Evolutionary conservation across 768 basidiomycete genomes (phyloP).

Genomic region (Boletus rubescentipes): DNA sequence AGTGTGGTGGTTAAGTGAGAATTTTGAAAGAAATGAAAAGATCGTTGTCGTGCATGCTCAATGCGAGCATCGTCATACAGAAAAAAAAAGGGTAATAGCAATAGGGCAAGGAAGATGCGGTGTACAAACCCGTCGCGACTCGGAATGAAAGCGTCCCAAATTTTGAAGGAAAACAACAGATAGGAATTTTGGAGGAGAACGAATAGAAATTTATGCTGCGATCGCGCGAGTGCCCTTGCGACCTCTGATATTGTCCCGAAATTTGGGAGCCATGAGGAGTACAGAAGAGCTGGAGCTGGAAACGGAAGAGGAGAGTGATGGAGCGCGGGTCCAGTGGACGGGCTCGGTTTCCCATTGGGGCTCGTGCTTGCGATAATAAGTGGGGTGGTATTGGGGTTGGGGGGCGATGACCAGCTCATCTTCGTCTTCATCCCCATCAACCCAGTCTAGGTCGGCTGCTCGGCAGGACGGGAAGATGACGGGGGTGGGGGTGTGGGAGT

Average conservation of each 20-base stretch:
- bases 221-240: constrained; percentile 13
- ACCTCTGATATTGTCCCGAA: constrained; percentile 13
- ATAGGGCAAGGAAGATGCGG: constrained; percentile 8
- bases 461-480: constrained; percentile 35
- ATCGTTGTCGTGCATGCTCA: constrained; percentile 25
- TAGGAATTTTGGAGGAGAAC: background rate
- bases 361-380: constrained; percentile 16
- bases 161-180: constrained; percentile 10
- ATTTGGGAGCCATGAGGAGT: constrained; percentile 32
- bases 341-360: constrained; percentile 3
- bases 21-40: constrained; percentile 10
- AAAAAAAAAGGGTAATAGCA: background rate
- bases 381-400: constrained; percentile 17
- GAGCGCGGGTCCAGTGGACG: constrained; percentile 18
- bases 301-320: constrained; percentile 19
- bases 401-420: constrained; percentile 23
- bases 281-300: constrained; percentile 30
- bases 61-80: constrained; percentile 17
- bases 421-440: constrained; percentile 20
- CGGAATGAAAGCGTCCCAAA: constrained; percentile 22
- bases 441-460: constrained; percentile 29
- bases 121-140: constrained; percentile 17
- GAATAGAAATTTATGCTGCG: constrained; percentile 13
- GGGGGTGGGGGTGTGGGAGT: constrained; percentile 31
- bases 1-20: constrained; percentile 25